These are phyloP conservation scores for Apodospora peruviana DNA, from an alignment of 495 filamentous ascomycete species.

Conservation along the genomic window DNA sequence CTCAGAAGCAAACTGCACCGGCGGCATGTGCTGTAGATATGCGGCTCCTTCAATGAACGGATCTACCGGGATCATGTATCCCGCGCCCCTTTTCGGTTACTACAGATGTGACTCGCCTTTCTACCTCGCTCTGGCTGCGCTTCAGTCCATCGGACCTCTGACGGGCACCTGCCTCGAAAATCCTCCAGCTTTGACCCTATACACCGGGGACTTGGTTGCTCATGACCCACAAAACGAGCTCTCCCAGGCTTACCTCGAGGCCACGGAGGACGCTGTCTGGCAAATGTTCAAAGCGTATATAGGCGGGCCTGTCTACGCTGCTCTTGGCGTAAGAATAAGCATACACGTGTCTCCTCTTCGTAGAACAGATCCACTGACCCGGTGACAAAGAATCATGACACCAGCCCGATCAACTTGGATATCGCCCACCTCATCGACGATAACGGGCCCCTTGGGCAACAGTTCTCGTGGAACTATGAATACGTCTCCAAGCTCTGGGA, in stretches of 20 bases:
- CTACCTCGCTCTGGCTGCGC: slow-evolving; percentile 50
- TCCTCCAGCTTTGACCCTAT: slow-evolving; percentile 45
- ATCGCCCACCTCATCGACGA: slow-evolving; percentile 43
- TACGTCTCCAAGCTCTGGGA: slow-evolving; percentile 48
- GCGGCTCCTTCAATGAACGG: slow-evolving; percentile 13
- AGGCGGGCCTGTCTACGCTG: slow-evolving; percentile 49
- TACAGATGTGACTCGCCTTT: slow-evolving; percentile 56
- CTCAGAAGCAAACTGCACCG: slow-evolving; percentile 53
- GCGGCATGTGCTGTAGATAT: slow-evolving; percentile 50
- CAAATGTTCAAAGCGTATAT: slow-evolving; percentile 52
- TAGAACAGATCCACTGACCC: not conserved
- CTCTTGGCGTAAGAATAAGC: slow-evolving; percentile 22
- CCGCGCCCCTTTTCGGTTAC: slow-evolving; percentile 49
- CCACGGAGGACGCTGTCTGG: slow-evolving; percentile 45
- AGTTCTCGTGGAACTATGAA: slow-evolving; percentile 53
- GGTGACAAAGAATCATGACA: slow-evolving; percentile 46
- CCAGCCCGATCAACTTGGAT: slow-evolving; percentile 45
- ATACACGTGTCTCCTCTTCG: not conserved
- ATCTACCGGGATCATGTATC: slow-evolving; percentile 27
- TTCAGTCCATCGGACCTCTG: slow-evolving; percentile 52
- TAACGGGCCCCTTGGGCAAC: slow-evolving; percentile 43
- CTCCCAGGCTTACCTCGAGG: slow-evolving; percentile 44
- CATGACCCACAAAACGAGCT: slow-evolving; percentile 45
- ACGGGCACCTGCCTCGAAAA: slow-evolving; percentile 45
- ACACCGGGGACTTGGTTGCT: slow-evolving; percentile 53